Percentiles rank a stretch among this genome's conserved stretches.
These are phyloP conservation scores for Heterobasidion parviporum DNA, from an alignment of 1,284 basidiomycete genomes.

Conservation along the genomic window DNA sequence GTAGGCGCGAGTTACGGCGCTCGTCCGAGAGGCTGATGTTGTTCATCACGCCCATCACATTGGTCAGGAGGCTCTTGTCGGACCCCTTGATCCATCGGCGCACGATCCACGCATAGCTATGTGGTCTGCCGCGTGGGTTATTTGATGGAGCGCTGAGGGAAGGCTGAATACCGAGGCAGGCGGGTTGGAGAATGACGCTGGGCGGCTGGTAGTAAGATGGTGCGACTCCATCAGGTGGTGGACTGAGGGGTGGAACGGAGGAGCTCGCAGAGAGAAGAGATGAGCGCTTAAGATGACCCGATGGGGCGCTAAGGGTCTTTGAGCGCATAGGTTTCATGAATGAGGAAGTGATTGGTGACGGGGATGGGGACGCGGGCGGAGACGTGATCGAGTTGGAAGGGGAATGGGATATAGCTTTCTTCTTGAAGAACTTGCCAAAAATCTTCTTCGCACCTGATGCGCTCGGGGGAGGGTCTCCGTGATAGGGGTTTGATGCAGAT, in stretches of 20 bases:
- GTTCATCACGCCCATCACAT: slow-evolving; percentile 29
- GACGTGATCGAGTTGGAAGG: slow-evolving; percentile 3
- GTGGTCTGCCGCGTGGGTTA: slow-evolving; percentile 38
- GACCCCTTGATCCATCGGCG: slow-evolving; percentile 69
- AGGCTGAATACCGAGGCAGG: slow-evolving; percentile 60
- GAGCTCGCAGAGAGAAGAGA: slow-evolving; percentile 10
- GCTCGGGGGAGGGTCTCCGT: slow-evolving; percentile 14
- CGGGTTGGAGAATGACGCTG: slow-evolving; percentile 25
- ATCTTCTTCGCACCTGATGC: slow-evolving; percentile 44
- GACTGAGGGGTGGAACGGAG: slow-evolving; percentile 1
- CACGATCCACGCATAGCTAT: slow-evolving; percentile 78
- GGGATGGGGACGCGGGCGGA: slow-evolving; percentile 15
- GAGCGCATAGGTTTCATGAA: slow-evolving; percentile 3
- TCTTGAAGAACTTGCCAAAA: slow-evolving; percentile 70
- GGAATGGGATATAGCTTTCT: slow-evolving; percentile 28
- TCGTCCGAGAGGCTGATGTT: slow-evolving; percentile 13
- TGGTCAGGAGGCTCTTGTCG: slow-evolving; percentile 26
- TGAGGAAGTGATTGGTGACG: slow-evolving; percentile 5
- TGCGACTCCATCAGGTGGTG: slow-evolving; percentile 1
- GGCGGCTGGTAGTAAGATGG: slow-evolving; percentile 4
- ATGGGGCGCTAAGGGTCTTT: slow-evolving; percentile 9
- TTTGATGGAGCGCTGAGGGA: slow-evolving; percentile 32
- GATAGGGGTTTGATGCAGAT: slow-evolving; percentile 7
- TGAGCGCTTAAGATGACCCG: slow-evolving; percentile 13
- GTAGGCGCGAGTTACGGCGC: slow-evolving; percentile 7